Conservation (phyloP, 179 eudicot species). For the Spinacia oleracea region DNA sequence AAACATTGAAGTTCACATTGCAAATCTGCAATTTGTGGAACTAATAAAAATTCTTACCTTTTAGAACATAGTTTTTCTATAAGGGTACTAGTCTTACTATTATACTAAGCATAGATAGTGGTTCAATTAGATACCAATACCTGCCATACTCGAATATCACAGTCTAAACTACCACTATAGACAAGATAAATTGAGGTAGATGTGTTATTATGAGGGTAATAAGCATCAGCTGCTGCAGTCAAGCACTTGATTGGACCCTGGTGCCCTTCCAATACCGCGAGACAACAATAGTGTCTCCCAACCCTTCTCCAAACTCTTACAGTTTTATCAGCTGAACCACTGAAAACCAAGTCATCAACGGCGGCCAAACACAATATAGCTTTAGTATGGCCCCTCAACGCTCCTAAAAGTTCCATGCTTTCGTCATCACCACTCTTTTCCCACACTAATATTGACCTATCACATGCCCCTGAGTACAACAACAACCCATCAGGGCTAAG, state of each 20-base stretch:
- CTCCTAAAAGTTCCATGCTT: conserved; percentile 63
- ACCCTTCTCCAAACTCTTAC: conserved; percentile 76
- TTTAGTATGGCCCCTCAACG: conserved; percentile 74
- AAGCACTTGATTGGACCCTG: conserved; percentile 75
- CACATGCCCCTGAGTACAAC: conserved; percentile 85
- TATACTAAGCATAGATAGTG: conserved; percentile 11
- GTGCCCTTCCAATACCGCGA: conserved; percentile 73
- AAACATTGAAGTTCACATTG: conserved; percentile 5
- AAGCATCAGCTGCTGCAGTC: conserved; percentile 41
- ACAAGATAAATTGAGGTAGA: conserved; percentile 47
- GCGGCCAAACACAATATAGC: conserved; percentile 70
- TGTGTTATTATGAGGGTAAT: conserved; percentile 28
- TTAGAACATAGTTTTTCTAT: conserved; percentile 10
- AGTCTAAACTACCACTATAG: conserved; percentile 83
- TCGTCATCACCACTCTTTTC: conserved; percentile 50
- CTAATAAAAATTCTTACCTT: conserved; percentile 15
- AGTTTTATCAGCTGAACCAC: conserved; percentile 93
- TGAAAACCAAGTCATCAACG: conserved; percentile 55
- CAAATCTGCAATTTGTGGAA: conserved; percentile 5
- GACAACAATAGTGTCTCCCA: conserved; percentile 52
- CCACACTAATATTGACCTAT: conserved; percentile 87
- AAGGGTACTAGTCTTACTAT: conserved; percentile 18
- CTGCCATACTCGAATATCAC: conserved; percentile 77
- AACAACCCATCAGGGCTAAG: conserved; percentile 54
- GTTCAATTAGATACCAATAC: conserved; percentile 38